Conservation (phyloP, 345 rosid genomes). For the Pistacia atlantica region DNA sequence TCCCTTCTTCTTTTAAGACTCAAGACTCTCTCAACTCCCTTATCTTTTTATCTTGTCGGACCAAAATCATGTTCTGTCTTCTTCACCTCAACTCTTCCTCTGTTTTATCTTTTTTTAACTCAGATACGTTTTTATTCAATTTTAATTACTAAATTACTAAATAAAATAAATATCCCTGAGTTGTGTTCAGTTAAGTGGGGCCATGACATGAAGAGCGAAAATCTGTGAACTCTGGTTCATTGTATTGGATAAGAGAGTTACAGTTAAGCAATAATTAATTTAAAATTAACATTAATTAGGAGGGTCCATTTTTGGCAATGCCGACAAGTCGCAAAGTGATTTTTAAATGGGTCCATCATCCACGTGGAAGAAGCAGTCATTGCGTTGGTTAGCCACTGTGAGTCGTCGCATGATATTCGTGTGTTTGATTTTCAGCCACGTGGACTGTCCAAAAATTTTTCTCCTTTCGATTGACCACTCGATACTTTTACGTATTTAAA, state of each 20-base stretch:
- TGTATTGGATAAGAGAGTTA: constrained; percentile 20
- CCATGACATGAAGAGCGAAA: constrained; percentile 1
- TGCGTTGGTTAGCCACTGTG: constrained; percentile 33
- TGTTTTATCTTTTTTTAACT: not conserved
- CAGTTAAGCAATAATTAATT: not conserved
- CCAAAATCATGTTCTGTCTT: constrained; percentile 2
- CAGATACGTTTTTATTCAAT: not conserved
- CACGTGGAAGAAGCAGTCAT: constrained; percentile 13
- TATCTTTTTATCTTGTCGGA: constrained; percentile 44
- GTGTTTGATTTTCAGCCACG: constrained; percentile 24
- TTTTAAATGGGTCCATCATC: not conserved
- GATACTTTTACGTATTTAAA: no score
- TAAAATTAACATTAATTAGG: not conserved
- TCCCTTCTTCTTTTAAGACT: not conserved
- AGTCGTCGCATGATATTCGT: constrained; percentile 45
- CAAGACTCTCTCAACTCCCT: not conserved
- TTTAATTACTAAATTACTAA: no score
- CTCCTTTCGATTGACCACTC: not conserved
- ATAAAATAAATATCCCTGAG: not conserved
- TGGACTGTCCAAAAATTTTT: constrained; percentile 11
- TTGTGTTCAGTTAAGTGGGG: not conserved
- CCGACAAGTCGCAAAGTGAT: not conserved
- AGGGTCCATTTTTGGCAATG: not conserved
- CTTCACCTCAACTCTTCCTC: not conserved
- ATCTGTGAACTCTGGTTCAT: not conserved